Evolutionary conservation across 192 early-diverging fungal species (phyloP).

Genomic region (Nowakowskiella sp.): DNA sequence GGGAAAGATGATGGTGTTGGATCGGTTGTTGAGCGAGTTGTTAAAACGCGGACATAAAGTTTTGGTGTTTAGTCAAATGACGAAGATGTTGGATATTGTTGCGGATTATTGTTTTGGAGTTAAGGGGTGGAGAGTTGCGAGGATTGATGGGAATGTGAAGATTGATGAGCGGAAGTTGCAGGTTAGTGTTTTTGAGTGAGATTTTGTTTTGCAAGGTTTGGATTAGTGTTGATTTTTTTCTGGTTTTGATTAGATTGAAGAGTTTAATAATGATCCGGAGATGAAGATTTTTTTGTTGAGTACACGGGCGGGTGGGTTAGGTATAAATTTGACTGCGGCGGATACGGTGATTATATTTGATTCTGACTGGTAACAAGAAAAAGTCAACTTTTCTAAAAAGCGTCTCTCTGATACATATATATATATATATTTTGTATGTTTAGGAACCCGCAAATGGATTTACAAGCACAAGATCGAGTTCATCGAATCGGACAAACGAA

Average conservation of each 20-base stretch:
- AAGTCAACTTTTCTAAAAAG: constrained; percentile 4
- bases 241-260: constrained; percentile 25
- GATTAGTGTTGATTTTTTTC: constrained; percentile 9
- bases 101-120: constrained; percentile 32
- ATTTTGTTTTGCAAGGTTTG: not conserved
- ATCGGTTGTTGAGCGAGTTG: constrained; percentile 70
- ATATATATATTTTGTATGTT: not conserved
- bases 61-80: constrained; percentile 90
- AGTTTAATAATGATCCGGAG: constrained; percentile 35
- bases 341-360: constrained; percentile 96
- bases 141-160: constrained; percentile 40
- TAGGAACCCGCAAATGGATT: constrained; percentile 95
- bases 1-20: constrained; percentile 83
- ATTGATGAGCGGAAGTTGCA: constrained; percentile 30
- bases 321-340: constrained; percentile 92
- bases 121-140: constrained; percentile 26
- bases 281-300: constrained; percentile 73
- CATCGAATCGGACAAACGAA: constrained; percentile 93
- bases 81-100: constrained; percentile 81
- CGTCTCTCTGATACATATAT: constrained; percentile 2
- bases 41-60: constrained; percentile 83
- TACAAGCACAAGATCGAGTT: constrained; percentile 93
- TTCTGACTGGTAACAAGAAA: constrained; percentile 59
- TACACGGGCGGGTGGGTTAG: constrained; percentile 91
- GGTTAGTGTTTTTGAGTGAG: constrained; percentile 7